Evolutionary conservation across 768 basidiomycete species (phyloP), one percentile per base, ranked within the genome.

Genomic region (Phaffia australis): DNA sequence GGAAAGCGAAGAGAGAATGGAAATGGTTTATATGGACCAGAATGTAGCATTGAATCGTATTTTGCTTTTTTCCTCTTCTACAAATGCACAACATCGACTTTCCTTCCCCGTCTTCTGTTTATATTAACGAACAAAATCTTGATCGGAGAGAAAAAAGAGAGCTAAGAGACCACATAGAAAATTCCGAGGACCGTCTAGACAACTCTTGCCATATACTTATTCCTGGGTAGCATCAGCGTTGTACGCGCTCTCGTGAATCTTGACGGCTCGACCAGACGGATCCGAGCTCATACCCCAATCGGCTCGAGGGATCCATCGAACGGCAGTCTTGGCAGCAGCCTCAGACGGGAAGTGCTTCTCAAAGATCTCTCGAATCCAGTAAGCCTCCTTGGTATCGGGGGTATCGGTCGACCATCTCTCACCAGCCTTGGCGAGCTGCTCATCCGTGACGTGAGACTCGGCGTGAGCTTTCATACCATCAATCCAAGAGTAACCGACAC

Each of bases 401-500:
- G 87, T 85, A 71, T 85, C 86, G 66, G 82, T 76, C 14, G 86
- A 76, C 85, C 86, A 99, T 65, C 89, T 83, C 73, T 87, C 81
- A 4, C 79, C 80, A 8, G 87, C 81, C 71, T 84, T 81, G 25
- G 83, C 82, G 71, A 94, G 87, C 47, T 81, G 81, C 66, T 88
- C 90, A 76, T 98, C 92, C 16, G 88, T 84, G 61, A 99, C 83
- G 47, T 80, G 75, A 0, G 80, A 71, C 42, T 80, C 86, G 15
- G 94, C 87, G 72, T 94, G 84, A 65, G 85, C 86, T 79, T 99
- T 99, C 68, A 99, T 88, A 55, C 92, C 90, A 73, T 98, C 93
- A 73, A 98, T 98, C 93, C 94, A 97, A 42, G 91, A 93, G 78
- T 95, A 97, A 42, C 94, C 93, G 63, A 95, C 92, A 63, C 95